Conservation (phyloP, 2,329 filamentous ascomycete species). For the Endothia cerciana region DNA sequence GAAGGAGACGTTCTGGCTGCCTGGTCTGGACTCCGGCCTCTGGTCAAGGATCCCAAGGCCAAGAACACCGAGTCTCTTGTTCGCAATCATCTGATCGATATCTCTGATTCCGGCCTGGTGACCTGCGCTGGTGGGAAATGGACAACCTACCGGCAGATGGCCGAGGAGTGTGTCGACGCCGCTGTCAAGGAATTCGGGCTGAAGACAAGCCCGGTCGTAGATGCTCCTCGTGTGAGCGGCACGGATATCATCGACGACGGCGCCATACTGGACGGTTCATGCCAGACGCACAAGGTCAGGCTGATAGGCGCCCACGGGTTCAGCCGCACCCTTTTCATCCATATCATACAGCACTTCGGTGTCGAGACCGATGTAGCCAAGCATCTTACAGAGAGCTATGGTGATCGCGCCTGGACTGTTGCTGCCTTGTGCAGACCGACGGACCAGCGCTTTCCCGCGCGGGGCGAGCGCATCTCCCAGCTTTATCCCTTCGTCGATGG, state of each 20-base stretch:
- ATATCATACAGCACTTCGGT: constrained; percentile 90
- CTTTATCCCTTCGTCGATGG: constrained; percentile 92
- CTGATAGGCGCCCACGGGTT: constrained; percentile 81
- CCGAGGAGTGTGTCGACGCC: constrained; percentile 82
- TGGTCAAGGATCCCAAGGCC: constrained; percentile 80
- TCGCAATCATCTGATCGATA: constrained; percentile 78
- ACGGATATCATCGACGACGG: constrained; percentile 71
- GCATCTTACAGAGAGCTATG: constrained; percentile 85
- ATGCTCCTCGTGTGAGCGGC: constrained; percentile 68
- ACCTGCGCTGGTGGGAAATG: constrained; percentile 86
- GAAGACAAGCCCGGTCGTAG: constrained; percentile 51
- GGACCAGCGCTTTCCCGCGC: constrained; percentile 77
- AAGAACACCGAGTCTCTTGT: constrained; percentile 83
- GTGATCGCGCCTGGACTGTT: constrained; percentile 90
- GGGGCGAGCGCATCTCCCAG: constrained; percentile 76
- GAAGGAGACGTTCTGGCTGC: constrained; percentile 78
- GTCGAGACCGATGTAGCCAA: constrained; percentile 90
- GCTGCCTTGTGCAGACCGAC: constrained; percentile 79
- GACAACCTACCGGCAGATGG: constrained; percentile 90
- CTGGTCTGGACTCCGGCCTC: constrained; percentile 78
- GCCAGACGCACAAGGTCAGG: constrained; percentile 74
- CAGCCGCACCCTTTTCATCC: constrained; percentile 90
- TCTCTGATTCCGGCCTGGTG: constrained; percentile 74
- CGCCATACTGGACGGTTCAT: constrained; percentile 70
- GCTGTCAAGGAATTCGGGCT: constrained; percentile 71